phyloP scores from a whole-genome alignment of 1,284 basidiomycete species.

The Ceratobasidium sp. region DNA sequence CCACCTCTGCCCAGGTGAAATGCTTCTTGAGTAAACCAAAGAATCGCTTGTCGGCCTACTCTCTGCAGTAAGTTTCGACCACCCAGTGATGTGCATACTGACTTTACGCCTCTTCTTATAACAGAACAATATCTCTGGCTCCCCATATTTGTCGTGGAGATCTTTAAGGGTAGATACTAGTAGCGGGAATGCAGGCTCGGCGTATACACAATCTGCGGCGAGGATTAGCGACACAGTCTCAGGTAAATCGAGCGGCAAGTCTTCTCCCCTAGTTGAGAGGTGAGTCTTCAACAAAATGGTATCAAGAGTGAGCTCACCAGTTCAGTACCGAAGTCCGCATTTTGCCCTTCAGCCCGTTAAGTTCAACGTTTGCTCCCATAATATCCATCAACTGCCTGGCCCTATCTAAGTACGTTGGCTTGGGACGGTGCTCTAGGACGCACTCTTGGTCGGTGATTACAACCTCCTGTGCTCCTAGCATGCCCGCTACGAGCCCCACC shows the following conservation, averaged over 20 bases:
- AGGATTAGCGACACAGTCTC: conserved; percentile 75
- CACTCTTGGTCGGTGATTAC: conserved; percentile 92
- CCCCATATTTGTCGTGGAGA: conserved; percentile 63
- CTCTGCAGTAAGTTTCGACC: conserved; percentile 8
- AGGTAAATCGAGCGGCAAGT: conserved; percentile 56
- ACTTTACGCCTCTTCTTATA: conserved; percentile 95
- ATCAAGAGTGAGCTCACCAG: conserved; percentile 67
- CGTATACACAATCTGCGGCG: conserved; percentile 95
- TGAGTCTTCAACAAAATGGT: conserved; percentile 28
- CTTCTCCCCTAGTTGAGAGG: conserved; percentile 54
- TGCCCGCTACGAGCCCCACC: conserved; percentile 85
- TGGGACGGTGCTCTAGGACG: conserved; percentile 55
- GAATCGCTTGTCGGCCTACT: conserved; percentile 90
- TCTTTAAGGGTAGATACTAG: conserved; percentile 84
- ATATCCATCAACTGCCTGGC: conserved; percentile 77
- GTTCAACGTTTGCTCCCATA: conserved; percentile 76
- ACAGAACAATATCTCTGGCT: conserved; percentile 85
- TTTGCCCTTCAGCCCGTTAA: conserved; percentile 70
- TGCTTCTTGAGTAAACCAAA: conserved; percentile 84
- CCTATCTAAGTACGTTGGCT: neutral
- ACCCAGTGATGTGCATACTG: neutral
- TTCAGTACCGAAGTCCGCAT: conserved; percentile 79
- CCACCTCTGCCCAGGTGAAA: conserved; percentile 82
- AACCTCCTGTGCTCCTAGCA: conserved; percentile 71
- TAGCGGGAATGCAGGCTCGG: conserved; percentile 92